phyloP scores from a whole-genome alignment of 2,329 filamentous ascomycete genomes.

The Colletotrichum sansevieriae region DNA sequence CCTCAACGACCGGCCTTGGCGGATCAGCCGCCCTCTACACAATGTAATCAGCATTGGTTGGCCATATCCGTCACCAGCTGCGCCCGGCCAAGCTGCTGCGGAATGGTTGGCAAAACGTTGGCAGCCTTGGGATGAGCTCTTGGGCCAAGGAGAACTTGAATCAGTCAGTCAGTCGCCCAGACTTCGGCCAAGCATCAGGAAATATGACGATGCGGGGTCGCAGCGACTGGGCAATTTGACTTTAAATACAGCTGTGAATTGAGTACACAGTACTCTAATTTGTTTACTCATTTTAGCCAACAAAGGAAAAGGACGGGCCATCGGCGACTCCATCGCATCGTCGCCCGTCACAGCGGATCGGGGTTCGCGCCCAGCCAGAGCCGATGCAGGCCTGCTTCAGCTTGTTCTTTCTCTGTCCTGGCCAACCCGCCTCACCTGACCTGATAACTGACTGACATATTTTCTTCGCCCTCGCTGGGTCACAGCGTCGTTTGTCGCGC shows the following conservation, averaged over 20 bases:
- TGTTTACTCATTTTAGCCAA: not conserved
- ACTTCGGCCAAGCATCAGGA: conserved; percentile 11
- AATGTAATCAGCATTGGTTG: not conserved
- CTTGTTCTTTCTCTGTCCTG: not conserved
- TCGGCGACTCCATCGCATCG: conserved; percentile 2
- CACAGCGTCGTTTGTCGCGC: conserved; percentile 2
- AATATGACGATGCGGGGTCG: not conserved
- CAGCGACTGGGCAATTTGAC: not conserved
- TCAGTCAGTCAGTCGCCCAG: conserved; percentile 1
- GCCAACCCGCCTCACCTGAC: conserved; percentile 1
- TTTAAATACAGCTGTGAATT: not conserved
- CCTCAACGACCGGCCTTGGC: not conserved
- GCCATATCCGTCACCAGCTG: not conserved
- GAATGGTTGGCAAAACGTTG: conserved; percentile 35
- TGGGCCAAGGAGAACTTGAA: conserved; percentile 8
- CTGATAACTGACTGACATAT: conserved; percentile 18
- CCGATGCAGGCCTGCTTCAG: conserved; percentile 4
- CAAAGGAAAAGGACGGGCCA: not conserved
- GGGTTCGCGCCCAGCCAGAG: conserved; percentile 29
- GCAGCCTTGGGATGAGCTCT: conserved; percentile 4
- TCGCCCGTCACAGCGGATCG: conserved; percentile 22
- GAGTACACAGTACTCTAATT: no score
- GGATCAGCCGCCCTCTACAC: not conserved
- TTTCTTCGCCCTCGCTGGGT: conserved; percentile 21
- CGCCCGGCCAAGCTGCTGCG: conserved; percentile 39